These are phyloP conservation scores for Xylariales sp. DNA, from an alignment of 2,329 filamentous ascomycete species.

Conservation along the genomic window DNA sequence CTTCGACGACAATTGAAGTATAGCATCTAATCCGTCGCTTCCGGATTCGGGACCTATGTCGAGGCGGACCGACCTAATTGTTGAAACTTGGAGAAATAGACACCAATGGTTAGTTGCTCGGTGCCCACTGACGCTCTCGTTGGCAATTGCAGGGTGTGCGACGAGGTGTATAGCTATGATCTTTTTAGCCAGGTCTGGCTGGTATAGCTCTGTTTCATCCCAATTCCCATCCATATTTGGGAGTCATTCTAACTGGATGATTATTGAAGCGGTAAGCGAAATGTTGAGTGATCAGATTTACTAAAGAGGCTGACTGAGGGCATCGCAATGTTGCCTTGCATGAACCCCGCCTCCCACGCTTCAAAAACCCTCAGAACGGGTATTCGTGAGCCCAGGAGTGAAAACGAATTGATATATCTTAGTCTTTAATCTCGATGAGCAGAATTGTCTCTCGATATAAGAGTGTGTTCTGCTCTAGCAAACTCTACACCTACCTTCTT, in stretches of 20 bases:
- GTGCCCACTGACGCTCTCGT: not conserved
- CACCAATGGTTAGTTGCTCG: constrained; percentile 12
- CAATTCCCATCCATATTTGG: no score
- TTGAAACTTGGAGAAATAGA: constrained; percentile 5
- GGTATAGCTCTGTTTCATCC: no score
- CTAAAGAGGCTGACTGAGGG: no score
- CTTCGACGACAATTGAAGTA: constrained; percentile 13
- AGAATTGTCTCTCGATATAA: not conserved
- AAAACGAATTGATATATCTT: not conserved
- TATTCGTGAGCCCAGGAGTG: no score
- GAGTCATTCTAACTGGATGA: no score
- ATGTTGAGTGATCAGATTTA: no score
- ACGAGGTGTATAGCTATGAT: constrained; percentile 11
- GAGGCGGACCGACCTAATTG: not conserved
- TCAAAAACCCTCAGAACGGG: no score
- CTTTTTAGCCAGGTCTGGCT: not conserved
- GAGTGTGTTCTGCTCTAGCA: not conserved
- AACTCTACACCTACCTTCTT: not conserved
- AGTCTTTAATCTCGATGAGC: not conserved
- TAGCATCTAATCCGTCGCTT: constrained; percentile 10
- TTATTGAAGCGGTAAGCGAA: no score
- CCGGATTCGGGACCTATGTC: constrained; percentile 24
- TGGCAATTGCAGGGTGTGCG: not conserved
- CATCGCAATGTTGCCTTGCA: no score
- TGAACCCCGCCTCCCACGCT: no score